A percentile compares a stretch with the other conserved stretches of the same genome.
Conservation (phyloP, 2,329 filamentous ascomycete species). For the Ciborinia camelliae region DNA sequence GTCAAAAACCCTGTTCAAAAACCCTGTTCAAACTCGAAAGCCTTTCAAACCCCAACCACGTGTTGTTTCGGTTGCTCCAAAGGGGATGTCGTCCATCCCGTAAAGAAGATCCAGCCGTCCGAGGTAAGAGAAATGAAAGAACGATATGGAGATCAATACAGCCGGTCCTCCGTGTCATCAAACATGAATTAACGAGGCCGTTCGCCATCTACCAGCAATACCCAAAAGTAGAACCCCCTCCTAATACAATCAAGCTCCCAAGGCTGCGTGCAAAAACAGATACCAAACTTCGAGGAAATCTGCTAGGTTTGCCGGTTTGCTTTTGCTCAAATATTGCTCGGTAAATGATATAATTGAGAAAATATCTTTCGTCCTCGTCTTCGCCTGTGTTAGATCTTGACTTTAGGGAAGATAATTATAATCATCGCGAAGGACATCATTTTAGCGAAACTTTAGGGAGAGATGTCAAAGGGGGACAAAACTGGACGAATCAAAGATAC, state of each 20-base stretch:
- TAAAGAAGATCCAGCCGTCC: background rate
- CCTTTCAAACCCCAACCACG: background rate
- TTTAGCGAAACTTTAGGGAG: background rate
- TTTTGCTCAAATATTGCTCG: background rate
- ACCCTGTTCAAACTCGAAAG: too few species aligned
- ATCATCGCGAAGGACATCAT: background rate
- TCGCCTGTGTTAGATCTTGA: background rate
- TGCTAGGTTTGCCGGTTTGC: background rate
- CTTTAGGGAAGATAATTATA: background rate
- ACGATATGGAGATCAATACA: background rate
- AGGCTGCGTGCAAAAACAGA: too few species aligned
- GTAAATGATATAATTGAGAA: background rate
- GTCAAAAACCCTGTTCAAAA: too few species aligned
- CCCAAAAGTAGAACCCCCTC: too few species aligned
- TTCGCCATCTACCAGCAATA: too few species aligned
- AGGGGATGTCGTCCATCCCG: background rate
- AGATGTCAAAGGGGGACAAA: too few species aligned
- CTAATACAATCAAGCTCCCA: too few species aligned
- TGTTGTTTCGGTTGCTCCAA: too few species aligned
- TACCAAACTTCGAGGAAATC: background rate
- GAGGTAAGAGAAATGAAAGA: background rate
- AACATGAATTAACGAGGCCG: background rate
- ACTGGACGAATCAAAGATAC: too few species aligned
- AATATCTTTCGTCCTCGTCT: background rate
- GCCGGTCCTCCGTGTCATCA: background rate